Percentiles rank a stretch among this genome's conserved stretches.
phyloP scores from a whole-genome alignment of 2,329 filamentous ascomycete species.

The Cryphonectria radicalis region DNA sequence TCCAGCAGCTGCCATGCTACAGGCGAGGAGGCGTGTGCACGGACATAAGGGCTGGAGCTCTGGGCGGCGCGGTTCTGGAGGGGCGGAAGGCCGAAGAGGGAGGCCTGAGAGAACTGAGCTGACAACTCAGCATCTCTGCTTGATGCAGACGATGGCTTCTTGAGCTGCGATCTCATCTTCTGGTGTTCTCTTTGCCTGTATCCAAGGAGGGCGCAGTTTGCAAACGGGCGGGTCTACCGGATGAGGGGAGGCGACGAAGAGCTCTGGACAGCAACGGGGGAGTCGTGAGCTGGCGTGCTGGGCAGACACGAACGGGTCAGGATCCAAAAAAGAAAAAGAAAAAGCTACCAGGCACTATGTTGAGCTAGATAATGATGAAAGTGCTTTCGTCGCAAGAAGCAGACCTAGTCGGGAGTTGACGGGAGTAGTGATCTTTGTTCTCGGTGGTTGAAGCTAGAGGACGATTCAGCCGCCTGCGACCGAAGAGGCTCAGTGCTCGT shows the following conservation, averaged over 20 bases:
- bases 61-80: slow-evolving; percentile 44
- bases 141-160: slow-evolving; percentile 32
- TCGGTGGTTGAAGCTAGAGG: not conserved
- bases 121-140: slow-evolving; percentile 27
- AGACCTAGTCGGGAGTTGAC: not conserved
- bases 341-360: not conserved
- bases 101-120: slow-evolving; percentile 26
- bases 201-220: not conserved
- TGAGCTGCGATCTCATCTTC: slow-evolving; percentile 40
- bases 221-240: not conserved
- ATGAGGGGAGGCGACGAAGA: not conserved
- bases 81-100: slow-evolving; percentile 31
- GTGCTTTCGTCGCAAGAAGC: not conserved
- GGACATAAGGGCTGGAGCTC: slow-evolving; percentile 62
- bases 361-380: not conserved
- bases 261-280: not conserved
- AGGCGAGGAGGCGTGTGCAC: slow-evolving; percentile 76
- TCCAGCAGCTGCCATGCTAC: slow-evolving; percentile 93
- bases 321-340: not conserved
- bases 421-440: not conserved
- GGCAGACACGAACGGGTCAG: slow-evolving; percentile 1
- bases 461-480: not conserved
- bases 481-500: not conserved
- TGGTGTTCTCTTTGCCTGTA: slow-evolving; percentile 32
- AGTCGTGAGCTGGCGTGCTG: slow-evolving; percentile 9